Base-by-base conservation (phyloP, 2,329 filamentous ascomycete species). In the Mollisia scopiformis region DNA sequence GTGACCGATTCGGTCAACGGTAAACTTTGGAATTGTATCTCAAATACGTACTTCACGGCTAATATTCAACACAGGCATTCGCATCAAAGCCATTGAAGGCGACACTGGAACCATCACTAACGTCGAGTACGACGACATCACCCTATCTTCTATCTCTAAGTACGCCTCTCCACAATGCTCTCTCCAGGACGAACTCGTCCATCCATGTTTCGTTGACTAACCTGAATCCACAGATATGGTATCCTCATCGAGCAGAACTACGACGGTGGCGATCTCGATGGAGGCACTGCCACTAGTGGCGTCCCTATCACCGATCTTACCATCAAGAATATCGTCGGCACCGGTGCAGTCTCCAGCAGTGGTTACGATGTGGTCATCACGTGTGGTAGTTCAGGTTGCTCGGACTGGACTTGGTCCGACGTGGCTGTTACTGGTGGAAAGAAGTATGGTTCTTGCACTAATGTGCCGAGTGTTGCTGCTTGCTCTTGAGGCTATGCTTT, bases 161-260 rank as follows among this genome's bases (percentile, higher is more conserved):
- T 84, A 85, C 69, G 83, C 81, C n/a, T 77, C 6, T 19, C 30
- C 21, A 31, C 33, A 6, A 30, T 14, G 23, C 31, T 37, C n/a
- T 28, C 5, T 13, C 31, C 19, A 21, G 7, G 14, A 37, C 28
- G 3, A 23, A n/a, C n/a, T n/a, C n/a, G n/a, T 16, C 47, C 35
- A 14, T 27, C 19, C 13, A 47, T 47, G 43, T 25, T 47, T 23
- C 16, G 43, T 23, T 47, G 4, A 74, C 73, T 49, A 72, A 76
- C 30, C 7, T 75, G 53, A 41, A 83, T 84, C 67, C 70, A 79
- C 59, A 75, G 78, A 28, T 84, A 85, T 70, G 84, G 67, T 33
- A 79, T 86, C 28, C 37, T 84, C 55, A 79, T 87, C 59, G 76
- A 85, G 72, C 84, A 86, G 74, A 81, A 84, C 68, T 82, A 82